Percentiles rank a stretch among this genome's conserved stretches.
Evolutionary conservation across 1,139 yeast species (phyloP).

Genomic region (Diutina sp.): DNA sequence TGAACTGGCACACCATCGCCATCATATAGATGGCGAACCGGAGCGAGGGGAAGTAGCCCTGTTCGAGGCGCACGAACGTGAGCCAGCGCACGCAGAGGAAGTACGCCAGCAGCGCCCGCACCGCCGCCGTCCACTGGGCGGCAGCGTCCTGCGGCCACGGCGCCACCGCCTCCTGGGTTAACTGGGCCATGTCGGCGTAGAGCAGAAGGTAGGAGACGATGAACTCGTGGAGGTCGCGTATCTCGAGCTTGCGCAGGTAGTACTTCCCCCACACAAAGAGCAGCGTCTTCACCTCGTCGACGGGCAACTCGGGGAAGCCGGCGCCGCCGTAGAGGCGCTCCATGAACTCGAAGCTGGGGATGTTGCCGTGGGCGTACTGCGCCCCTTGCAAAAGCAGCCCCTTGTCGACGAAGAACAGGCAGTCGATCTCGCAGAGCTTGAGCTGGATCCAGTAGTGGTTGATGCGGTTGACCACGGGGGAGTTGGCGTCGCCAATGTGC

Average conservation of each 20-base stretch:
- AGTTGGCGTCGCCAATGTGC: background rate
- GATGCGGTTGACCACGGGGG: conserved; percentile 4
- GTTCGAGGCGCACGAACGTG: conserved; percentile 18
- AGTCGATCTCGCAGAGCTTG: conserved; percentile 17
- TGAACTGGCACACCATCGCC: conserved; percentile 14
- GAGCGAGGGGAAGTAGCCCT: conserved; percentile 20
- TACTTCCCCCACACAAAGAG: conserved; percentile 14
- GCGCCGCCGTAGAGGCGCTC: conserved; percentile 6
- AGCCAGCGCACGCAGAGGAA: conserved; percentile 18
- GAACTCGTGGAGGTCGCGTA: conserved; percentile 9
- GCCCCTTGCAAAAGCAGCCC: conserved; percentile 19
- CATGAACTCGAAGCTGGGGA: conserved; percentile 13
- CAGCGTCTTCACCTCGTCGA: conserved; percentile 5
- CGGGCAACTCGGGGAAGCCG: background rate
- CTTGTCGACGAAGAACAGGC: conserved; percentile 18
- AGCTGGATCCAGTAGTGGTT: conserved; percentile 19
- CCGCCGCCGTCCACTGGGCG: background rate
- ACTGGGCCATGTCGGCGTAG: conserved; percentile 10
- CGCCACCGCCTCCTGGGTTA: conserved; percentile 4
- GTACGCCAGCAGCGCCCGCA: conserved; percentile 5
- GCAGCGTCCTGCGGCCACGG: background rate
- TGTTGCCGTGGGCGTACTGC: conserved; percentile 14
- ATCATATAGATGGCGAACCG: conserved; percentile 18
- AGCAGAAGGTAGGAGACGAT: conserved; percentile 12
- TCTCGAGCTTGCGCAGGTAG: conserved; percentile 12